Evolutionary conservation across 345 rosid genomes (phyloP), one percentile per base, ranked within the genome.

Genomic region (Salix purpurea): DNA sequence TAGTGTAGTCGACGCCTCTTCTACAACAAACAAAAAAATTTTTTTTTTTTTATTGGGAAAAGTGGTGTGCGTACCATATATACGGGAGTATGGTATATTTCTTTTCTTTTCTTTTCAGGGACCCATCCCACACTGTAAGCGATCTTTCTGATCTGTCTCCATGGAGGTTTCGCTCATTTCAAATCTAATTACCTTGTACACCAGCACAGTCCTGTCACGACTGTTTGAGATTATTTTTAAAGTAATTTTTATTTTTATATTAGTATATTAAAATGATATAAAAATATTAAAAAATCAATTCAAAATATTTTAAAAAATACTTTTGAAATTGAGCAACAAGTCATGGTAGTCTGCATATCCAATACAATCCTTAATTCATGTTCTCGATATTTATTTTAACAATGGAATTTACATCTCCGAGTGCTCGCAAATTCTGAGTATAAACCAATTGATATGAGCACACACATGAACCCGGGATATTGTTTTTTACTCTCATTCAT

Each of bases 131-230:
- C 2, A 40, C 44, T 61, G 23, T 7, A 1, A 71, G 7, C 9
- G 65, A 71, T 30, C 61, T 46, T 44, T 74, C 70, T 74, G 60
- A 64, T 65, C 70, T 44, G 56, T 44, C 56, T 39, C n/a, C 56
- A 61, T 39, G 28, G 5, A 32, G 11, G 42, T 23, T n/a, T 4
- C 4, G 18, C 34, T 19, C 26, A 5, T 71, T 23, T 71, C 73
- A 11, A 21, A 2, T 6, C 44, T 40, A 40, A 32, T 32, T 32
- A 32, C 8, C 44, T 7, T 9, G 1, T 39, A 32, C 34, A 39
- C 40, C 10, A 39, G 10, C 9, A 39, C 40, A 23, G 11, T 32
- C 34, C 32, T 30, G 32, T 30, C 32, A 30, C 32, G 32, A 30
- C 30, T 28, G 30, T 28, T 1, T 28, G 2, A 28, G 30, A 28